These are phyloP conservation scores for Uronychia setigera DNA, from an alignment of 73 alveolate genomes.

Conservation along the genomic window DNA sequence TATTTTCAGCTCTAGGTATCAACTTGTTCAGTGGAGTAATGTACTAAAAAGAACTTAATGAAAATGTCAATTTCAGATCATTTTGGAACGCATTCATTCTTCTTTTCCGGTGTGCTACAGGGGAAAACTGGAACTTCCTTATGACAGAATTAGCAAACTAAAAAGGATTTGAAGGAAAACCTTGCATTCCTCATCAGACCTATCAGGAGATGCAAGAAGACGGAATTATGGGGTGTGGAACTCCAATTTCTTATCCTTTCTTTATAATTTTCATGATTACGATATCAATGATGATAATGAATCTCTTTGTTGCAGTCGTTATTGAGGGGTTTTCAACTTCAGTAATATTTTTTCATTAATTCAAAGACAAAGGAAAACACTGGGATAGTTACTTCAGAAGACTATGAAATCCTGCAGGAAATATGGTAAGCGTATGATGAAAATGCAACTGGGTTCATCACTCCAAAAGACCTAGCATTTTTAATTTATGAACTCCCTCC, in stretches of 20 bases:
- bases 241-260: background rate
- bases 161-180: slow-evolving; percentile 12
- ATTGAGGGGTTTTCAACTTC: slow-evolving; percentile 31
- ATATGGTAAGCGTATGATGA: slow-evolving; percentile 18
- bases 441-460: slow-evolving; percentile 20
- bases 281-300: slow-evolving; percentile 15
- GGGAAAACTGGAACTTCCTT: slow-evolving; percentile 85
- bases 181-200: slow-evolving; percentile 13
- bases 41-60: slow-evolving; percentile 68
- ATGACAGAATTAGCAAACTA: slow-evolving; percentile 57
- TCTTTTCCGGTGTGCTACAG: slow-evolving; percentile 89
- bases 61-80: slow-evolving; percentile 76
- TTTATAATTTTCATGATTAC: slow-evolving; percentile 4
- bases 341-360: no score
- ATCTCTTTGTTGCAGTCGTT: slow-evolving; percentile 38
- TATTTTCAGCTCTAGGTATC: slow-evolving; percentile 92
- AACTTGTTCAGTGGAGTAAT: slow-evolving; percentile 76
- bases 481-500: slow-evolving; percentile 33
- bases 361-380: slow-evolving; percentile 3
- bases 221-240: slow-evolving; percentile 33
- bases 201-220: slow-evolving; percentile 10
- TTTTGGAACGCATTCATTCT: slow-evolving; percentile 75
- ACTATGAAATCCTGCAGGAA: background rate
- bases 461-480: slow-evolving; percentile 5
- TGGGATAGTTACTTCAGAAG: background rate